Evolutionary conservation across 1,284 basidiomycete genomes (phyloP), one percentile per base, ranked within the genome.

Genomic region (Apiotrichum sp.): DNA sequence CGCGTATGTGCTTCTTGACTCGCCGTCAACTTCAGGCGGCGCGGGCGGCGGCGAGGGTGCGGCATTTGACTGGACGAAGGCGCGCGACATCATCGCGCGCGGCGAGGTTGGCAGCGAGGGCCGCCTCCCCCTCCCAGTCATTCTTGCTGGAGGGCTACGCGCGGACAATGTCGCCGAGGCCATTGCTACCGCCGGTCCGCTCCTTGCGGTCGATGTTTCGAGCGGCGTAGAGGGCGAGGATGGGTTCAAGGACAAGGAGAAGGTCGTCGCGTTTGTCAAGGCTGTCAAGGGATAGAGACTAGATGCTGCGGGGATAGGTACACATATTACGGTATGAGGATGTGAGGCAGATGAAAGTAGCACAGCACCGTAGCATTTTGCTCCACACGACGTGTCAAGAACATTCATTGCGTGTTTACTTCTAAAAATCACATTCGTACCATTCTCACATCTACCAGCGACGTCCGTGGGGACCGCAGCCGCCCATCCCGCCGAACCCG

Each of bases 111-210:
- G 79, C 4, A 62, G 65, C 4, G 58, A 65, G 11, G 58, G 62
- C 13, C 47, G 44, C 32, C 55, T 52, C 45, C 60, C 60, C 51
- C 74, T 95, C 64, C 91, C 93, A 4, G 82, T 97, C 65, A 85
- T 96, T 45, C 81, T 97, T 8, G 93, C 93, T 2, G 93, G 93
- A 1, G 93, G 93, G 0, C 74, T 97, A 62, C 86, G 81, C 31
- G 80, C 85, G 2, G 79, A 80, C 36, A 96, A 91, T 64, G 86
- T 96, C 1, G 74, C 75, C 13, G 79, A 82, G 58, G 90, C 89
- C 5, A 79, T 93, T 34, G 75, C 76, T 40, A 72, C 77, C 35
- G 61, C 56, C 11, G 67, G 65, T 13, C 57, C 57, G 10, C 70
- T 76, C 4, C 55, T 62, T 4, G 69, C 62, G 16, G 89, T 96